phyloP scores from a whole-genome alignment of 2,329 filamentous ascomycete genomes.

The Talaromyces sp. region DNA sequence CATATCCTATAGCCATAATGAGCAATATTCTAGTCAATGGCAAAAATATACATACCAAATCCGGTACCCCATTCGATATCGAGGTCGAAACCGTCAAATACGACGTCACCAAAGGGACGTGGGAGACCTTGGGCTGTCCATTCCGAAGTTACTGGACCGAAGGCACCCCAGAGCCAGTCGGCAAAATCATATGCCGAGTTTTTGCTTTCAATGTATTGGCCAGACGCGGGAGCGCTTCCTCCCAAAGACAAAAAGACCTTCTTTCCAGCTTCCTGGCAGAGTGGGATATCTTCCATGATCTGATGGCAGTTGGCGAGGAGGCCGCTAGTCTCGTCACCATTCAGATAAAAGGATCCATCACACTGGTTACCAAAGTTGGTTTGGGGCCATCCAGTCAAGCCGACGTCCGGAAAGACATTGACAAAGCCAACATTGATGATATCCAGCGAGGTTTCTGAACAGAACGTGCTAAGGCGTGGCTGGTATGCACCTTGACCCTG shows the following conservation, averaged over 20 bases:
- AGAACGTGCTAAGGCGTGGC: conserved; percentile 44
- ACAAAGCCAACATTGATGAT: conserved; percentile 54
- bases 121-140: conserved; percentile 31
- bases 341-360: conserved; percentile 32
- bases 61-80: conserved; percentile 47
- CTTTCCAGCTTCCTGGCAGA: conserved; percentile 38
- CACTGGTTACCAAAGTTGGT: conserved; percentile 55
- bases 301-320: conserved; percentile 40
- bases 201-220: conserved; percentile 38
- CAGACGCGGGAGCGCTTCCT: conserved; percentile 30
- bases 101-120: conserved; percentile 44
- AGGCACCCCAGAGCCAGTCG: conserved; percentile 46
- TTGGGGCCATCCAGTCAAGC: conserved; percentile 41
- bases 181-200: conserved; percentile 41
- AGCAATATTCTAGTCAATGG: background rate
- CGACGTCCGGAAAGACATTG: conserved; percentile 46
- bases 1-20: conserved; percentile 31
- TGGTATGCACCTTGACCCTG: conserved; percentile 50
- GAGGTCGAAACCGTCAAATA: conserved; percentile 50
- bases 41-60: conserved; percentile 38
- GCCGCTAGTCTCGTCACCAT: conserved; percentile 27
- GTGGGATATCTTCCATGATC: conserved; percentile 39
- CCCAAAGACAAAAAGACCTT: conserved; percentile 44
- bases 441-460: conserved; percentile 46
- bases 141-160: conserved; percentile 35